Conservation (phyloP, 176 grass and related monocot genomes). For the bread wheat (Triticum aestivum) region IWGSC_CS_RefSeq_v2.1 NC_057800.1:744499037-744499536, state of each 20-base stretch:
- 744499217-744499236: neutral
- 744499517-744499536: too few relatives aligned
- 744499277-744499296: neutral
- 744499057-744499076: too few relatives aligned
- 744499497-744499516: too few relatives aligned
- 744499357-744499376: neutral
- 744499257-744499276: neutral
- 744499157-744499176: too few relatives aligned
- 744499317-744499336: constrained; percentile 26
- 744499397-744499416: neutral
- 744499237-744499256: neutral
- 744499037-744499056: too few relatives aligned
- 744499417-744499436: neutral
- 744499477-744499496: neutral
- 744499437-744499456: neutral
- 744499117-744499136: too few relatives aligned
- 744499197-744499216: too few relatives aligned
- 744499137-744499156: too few relatives aligned
- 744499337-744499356: neutral
- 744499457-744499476: neutral
- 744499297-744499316: neutral
- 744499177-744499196: too few relatives aligned
- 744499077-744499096: too few relatives aligned
- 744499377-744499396: neutral
- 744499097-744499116: too few relatives aligned